phyloP scores from a whole-genome alignment of 2,329 filamentous ascomycete species.

The Ophiosphaerella korrae region DNA sequence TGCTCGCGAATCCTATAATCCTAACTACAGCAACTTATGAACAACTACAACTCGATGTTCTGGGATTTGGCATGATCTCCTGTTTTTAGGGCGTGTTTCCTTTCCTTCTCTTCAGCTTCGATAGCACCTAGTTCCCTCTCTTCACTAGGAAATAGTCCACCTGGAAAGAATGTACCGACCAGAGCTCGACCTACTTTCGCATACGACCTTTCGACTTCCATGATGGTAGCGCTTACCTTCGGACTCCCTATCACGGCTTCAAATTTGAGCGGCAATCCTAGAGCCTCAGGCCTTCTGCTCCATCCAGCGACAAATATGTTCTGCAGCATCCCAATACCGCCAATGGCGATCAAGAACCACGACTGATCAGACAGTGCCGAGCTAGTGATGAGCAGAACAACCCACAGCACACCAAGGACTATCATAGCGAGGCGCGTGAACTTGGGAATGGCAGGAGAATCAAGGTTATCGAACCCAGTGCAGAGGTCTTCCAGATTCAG shows the following conservation, averaged over 20 bases:
- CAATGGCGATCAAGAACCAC: constrained; percentile 28
- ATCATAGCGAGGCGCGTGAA: constrained; percentile 11
- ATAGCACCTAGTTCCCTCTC: constrained; percentile 5
- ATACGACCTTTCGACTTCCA: constrained; percentile 10
- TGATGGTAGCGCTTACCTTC: constrained; percentile 14
- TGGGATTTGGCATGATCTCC: neutral
- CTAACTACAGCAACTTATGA: too few relatives aligned
- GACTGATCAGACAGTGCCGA: constrained; percentile 16
- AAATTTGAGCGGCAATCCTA: constrained; percentile 18
- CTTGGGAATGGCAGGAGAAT: constrained; percentile 9
- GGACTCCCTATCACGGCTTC: constrained; percentile 9
- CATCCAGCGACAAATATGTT: constrained; percentile 25
- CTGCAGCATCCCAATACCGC: constrained; percentile 28
- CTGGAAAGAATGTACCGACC: constrained; percentile 8
- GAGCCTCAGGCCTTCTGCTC: constrained; percentile 9
- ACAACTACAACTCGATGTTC: neutral
- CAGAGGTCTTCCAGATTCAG: constrained; percentile 21
- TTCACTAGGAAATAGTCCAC: constrained; percentile 9
- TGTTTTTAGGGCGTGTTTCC: constrained; percentile 4
- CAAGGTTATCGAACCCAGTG: constrained; percentile 15
- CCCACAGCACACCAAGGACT: constrained; percentile 12
- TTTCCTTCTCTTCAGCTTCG: constrained; percentile 5
- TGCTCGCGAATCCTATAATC: too few relatives aligned
- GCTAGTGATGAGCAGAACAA: constrained; percentile 22
- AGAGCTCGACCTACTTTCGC: constrained; percentile 13